phyloP scores from a whole-genome alignment of 768 basidiomycete genomes.

The Suillus subaureus region DNA sequence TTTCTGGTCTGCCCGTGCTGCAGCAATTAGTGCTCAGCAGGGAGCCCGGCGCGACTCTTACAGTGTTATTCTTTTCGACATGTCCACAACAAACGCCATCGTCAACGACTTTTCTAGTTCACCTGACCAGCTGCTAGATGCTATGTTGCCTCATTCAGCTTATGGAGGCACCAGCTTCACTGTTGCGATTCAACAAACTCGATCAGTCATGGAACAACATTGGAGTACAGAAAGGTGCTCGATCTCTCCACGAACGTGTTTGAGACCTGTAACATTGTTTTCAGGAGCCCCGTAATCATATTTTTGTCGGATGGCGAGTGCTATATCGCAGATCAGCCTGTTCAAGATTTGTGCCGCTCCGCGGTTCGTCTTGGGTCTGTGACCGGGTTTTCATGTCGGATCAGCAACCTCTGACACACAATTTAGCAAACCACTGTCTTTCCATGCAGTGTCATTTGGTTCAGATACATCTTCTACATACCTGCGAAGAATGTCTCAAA shows the following conservation, averaged over 20 bases:
- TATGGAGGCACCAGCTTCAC: slow-evolving; percentile 46
- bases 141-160: slow-evolving; percentile 35
- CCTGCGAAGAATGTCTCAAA: slow-evolving; percentile 53
- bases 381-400: not conserved
- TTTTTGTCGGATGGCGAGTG: slow-evolving; percentile 61
- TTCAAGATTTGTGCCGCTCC: slow-evolving; percentile 45
- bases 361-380: slow-evolving; percentile 49
- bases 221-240: slow-evolving; percentile 55
- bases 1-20: slow-evolving; percentile 57
- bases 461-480: slow-evolving; percentile 21
- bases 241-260: not conserved
- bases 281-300: slow-evolving; percentile 48
- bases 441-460: slow-evolving; percentile 61
- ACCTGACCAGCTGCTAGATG: slow-evolving; percentile 45
- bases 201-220: slow-evolving; percentile 41
- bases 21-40: slow-evolving; percentile 33
- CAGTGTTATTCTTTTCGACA: slow-evolving; percentile 52
- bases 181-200: slow-evolving; percentile 39
- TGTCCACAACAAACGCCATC: slow-evolving; percentile 23
- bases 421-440: slow-evolving; percentile 53
- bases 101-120: slow-evolving; percentile 49
- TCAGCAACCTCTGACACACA: slow-evolving; percentile 2
- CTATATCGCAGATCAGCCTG: slow-evolving; percentile 34
- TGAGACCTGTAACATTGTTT: not conserved
- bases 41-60: slow-evolving; percentile 52